Evolutionary conservation across 768 basidiomycete genomes (phyloP), one percentile per base, ranked within the genome.

Genomic region (Collybiopsis luxurians): DNA sequence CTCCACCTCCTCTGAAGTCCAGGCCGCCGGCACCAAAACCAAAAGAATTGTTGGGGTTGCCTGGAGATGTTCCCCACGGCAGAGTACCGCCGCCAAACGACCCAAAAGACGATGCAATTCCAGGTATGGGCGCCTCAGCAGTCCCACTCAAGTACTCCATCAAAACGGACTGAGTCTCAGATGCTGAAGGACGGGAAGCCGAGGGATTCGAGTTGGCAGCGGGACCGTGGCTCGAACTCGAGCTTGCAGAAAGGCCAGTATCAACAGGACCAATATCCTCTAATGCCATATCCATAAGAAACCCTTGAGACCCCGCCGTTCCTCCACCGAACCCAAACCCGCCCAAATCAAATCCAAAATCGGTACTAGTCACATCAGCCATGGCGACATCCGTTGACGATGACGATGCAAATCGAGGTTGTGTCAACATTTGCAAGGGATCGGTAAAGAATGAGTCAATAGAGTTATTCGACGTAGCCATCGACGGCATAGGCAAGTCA

Each of bases 111-210:
- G 24, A 23, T 53, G 54, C 26, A 40, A 24, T 19, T 48, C 12
- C 38, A 43, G 47, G 49, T 21, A 26, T 49, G 19, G 24, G 34
- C 43, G 39, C 61, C 30, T 50, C 46, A 44, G 56, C 51, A 12
- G 59, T 59, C n/a, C 46, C 52, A 24, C 67, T 70, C 31, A 75
- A 57, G 52, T 74, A 71, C 34, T 66, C 69, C 27, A 73, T 66
- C 36, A 73, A 58, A 24, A 63, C 60, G 26, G 59, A 59, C 7
- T 53, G 48, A 4, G 31, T 47, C 30, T 51, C 23, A 36, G 54
- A 36, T 19, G 34, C 15, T 45, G 53, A 36, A 24, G 27, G 42
- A 19, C 36, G 40, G 4, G n/a, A 19, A 55, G n/a, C 13, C 12
- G 23, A 12, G 9, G 13, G 31, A n/a, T 21, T 47, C 31, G 38